Evolutionary conservation across 371 early-diverging fungal species (phyloP), one percentile per base, ranked within the genome.

Genomic region (Mucor indicus): DNA sequence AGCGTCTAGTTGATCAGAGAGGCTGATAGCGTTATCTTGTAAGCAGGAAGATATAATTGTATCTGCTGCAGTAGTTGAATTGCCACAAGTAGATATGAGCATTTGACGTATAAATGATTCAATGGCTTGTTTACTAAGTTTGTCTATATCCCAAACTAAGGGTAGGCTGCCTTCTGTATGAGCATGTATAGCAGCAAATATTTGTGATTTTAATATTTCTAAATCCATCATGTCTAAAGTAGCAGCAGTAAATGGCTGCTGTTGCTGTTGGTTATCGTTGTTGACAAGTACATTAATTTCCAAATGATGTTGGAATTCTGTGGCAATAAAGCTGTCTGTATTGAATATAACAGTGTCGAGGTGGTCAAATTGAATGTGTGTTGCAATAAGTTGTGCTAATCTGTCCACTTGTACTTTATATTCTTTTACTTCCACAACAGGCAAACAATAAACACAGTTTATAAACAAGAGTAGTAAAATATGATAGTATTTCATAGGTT

Each of bases 141-240:
- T 41, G 11, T 62, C 65, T 15, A 36, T 47, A 20, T 72, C 72
- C 72, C 72, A 72, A 4, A 55, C 60, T 1, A 57, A 16, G 3
- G 72, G 72, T 17, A 72, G 31, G 16, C 48, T 60, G 8, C 72
- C 66, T 48, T 64, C 60, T 1, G 67, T 72, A 29, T 65, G 68
- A 4, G 72, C 62, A 30, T 72, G 72, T 16, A 72, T 60, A 25
- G 72, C 72, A 25, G 63, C 68, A 42, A 51, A 59, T 19, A 72
- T 72, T 39, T 72, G 72, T 19, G 72, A 60, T 48, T 65, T 63
- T 23, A 72, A 53, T 9, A 72, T 62, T 30, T 72, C 68, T 19
- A 65, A 24, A 37, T 72, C 72, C 68, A 72, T 65, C 38, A 51
- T 53, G 9, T 62, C 62, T 4, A 53, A 38, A 38, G 62, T 50